phyloP scores from a whole-genome alignment of 139 green algal genomes.

The Zygnema circumcarinatum region DNA sequence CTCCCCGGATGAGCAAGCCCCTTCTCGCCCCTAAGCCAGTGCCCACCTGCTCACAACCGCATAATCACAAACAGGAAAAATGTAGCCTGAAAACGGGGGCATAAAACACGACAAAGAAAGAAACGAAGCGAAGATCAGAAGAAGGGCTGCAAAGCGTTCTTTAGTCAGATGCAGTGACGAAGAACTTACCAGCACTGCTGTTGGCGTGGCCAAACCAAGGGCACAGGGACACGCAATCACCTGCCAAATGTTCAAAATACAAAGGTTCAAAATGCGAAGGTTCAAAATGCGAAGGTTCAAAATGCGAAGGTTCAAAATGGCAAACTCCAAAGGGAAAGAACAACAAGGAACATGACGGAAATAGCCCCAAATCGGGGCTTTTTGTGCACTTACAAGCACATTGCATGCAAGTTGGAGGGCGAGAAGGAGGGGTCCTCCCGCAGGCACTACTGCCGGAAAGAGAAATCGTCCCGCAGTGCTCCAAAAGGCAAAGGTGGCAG shows the following conservation, averaged over 20 bases:
- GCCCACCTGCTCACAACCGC: constrained; percentile 69
- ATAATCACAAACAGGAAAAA: not conserved
- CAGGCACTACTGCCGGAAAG: constrained; percentile 42
- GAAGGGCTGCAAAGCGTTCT: not conserved
- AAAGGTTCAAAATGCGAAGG: too few relatives aligned
- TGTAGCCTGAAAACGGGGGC: too few relatives aligned
- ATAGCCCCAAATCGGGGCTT: too few relatives aligned
- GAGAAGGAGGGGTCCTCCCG: constrained; percentile 70
- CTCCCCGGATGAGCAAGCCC: constrained; percentile 86
- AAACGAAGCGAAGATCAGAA: not conserved
- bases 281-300: too few relatives aligned
- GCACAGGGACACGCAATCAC: constrained; percentile 96
- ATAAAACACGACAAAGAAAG: constrained; percentile 23
- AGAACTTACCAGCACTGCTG: constrained; percentile 77
- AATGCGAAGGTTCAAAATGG: constrained; percentile 14
- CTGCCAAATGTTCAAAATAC: constrained; percentile 53
- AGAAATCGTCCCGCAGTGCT: constrained; percentile 33
- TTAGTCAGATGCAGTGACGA: too few relatives aligned
- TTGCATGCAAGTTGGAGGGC: constrained; percentile 84
- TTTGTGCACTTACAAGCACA: constrained; percentile 79
- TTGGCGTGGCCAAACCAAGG: constrained; percentile 94
- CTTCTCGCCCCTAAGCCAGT: constrained; percentile 73
- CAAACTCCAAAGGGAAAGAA: not conserved
- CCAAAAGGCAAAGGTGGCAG: constrained; percentile 90
- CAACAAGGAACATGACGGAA: not conserved